Conservation (phyloP, 192 early-diverging fungal species). For the Mortierella antarctica region DNA sequence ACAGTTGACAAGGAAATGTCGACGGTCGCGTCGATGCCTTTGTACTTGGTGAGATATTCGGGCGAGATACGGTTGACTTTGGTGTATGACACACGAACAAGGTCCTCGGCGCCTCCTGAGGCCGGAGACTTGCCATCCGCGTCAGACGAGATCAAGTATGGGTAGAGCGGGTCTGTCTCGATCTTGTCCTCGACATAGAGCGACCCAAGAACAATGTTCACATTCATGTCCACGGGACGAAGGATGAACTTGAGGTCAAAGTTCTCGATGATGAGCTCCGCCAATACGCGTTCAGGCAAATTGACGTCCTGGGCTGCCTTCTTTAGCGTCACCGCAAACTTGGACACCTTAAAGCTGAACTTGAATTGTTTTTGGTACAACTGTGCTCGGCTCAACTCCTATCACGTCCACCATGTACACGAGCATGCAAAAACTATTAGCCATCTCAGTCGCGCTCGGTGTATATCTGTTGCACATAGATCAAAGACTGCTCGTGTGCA, state of each 20-base stretch:
- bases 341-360: constrained; percentile 75
- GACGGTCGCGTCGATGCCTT: constrained; percentile 83
- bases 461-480: neutral
- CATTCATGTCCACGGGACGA: constrained; percentile 79
- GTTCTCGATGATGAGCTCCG: constrained; percentile 75
- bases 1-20: constrained; percentile 83
- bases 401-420: neutral
- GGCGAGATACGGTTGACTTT: constrained; percentile 78
- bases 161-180: constrained; percentile 61
- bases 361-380: constrained; percentile 61
- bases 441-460: neutral
- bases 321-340: constrained; percentile 73
- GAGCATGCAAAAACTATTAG: neutral
- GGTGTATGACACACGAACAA: constrained; percentile 79
- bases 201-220: constrained; percentile 81
- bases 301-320: constrained; percentile 61
- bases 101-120: constrained; percentile 62
- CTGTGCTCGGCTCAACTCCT: constrained; percentile 26
- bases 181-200: constrained; percentile 81
- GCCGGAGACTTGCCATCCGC: constrained; percentile 43
- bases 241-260: constrained; percentile 77
- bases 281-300: constrained; percentile 63
- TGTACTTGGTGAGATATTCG: constrained; percentile 77
- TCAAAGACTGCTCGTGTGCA: neutral
- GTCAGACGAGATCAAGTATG: constrained; percentile 69